These are phyloP conservation scores for Hymenoscyphus infarciens DNA, from an alignment of 2,329 filamentous ascomycete genomes.

Conservation along the genomic window DNA sequence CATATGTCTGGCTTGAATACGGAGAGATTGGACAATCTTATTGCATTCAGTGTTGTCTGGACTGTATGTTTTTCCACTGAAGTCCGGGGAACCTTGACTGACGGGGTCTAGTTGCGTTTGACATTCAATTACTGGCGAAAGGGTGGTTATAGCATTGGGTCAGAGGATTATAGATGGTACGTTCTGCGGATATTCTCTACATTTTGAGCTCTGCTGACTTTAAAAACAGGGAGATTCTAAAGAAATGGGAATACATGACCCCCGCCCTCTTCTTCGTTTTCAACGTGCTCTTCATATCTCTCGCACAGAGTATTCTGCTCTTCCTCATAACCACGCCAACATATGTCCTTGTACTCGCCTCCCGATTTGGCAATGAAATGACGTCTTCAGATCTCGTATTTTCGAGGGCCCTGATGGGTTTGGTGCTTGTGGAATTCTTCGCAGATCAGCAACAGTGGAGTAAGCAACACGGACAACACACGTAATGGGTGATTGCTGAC, in stretches of 20 bases:
- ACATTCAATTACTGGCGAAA: slow-evolving; percentile 98
- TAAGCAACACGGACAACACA: slow-evolving; percentile 38
- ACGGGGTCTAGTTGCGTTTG: slow-evolving; percentile 66
- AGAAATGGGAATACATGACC: slow-evolving; percentile 52
- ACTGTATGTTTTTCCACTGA: slow-evolving; percentile 54
- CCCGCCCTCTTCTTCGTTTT: slow-evolving; percentile 70
- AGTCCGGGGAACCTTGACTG: slow-evolving; percentile 1
- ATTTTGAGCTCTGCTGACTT: slow-evolving; percentile 5
- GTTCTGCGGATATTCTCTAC: slow-evolving; percentile 14
- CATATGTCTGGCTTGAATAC: slow-evolving; percentile 69
- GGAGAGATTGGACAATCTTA: slow-evolving; percentile 66
- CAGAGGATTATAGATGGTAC: slow-evolving; percentile 90
- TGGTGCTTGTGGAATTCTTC: slow-evolving; percentile 68
- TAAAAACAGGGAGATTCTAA: slow-evolving; percentile 63
- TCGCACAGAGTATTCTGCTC: slow-evolving; percentile 78
- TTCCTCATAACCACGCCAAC: slow-evolving; percentile 75
- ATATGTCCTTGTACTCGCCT: slow-evolving; percentile 75
- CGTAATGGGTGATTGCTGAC: slow-evolving; percentile 6
- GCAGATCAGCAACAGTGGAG: slow-evolving; percentile 93
- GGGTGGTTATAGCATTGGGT: slow-evolving; percentile 83
- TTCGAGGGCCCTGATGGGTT: slow-evolving; percentile 50
- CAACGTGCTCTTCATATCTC: slow-evolving; percentile 85
- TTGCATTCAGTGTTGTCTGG: slow-evolving; percentile 72
- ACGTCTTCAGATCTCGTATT: slow-evolving; percentile 54
- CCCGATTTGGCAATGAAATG: slow-evolving; percentile 56